Evolutionary conservation across 2,329 filamentous ascomycete species (phyloP), one percentile per base, ranked within the genome.

Genomic region (Curvularia sp.): DNA sequence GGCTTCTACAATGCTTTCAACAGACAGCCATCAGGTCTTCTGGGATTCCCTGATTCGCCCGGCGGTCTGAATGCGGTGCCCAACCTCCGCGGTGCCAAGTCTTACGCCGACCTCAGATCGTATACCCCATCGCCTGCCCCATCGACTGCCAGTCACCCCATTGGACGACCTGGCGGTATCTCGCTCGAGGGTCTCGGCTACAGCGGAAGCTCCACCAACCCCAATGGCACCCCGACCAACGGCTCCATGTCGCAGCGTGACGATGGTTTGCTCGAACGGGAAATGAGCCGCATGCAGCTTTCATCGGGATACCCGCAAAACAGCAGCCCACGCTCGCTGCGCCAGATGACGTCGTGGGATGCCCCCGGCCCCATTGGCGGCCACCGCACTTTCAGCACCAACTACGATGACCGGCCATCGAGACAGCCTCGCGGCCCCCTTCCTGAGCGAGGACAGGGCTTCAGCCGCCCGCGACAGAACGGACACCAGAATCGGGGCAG

Each of bases 81-180:
- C 74, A 94, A 94, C 71, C 86, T 99, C 35, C 89, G 95, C 43
- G 92, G 92, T 28, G 95, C 94, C 62, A 98, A 98, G 82, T 98
- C 94, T 50, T 97, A 97, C 75, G 95, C 94, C 35, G 95, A 99
- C 75, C 82, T 99, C 63, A 90, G 94, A 64, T 96, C 93, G 1
- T 97, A 96, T 79, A 97, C 93, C 15, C 94, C 94, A 10, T 98
- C 94, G 68, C 94, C 95, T 5, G 94, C 91, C 3, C 89, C 89
- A 7, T 97, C 95, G 12, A 92, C 92, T 18, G 92, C 92, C 5
- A 96, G 92, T 81, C 97, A 96, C 75, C 88, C 92, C 55, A 86
- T 87, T 63, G 85, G 88, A 54, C 81, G 85, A 46, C 84, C 87
- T 54, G 85, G 88, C 63, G 84, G 85, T 61, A 85, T 86, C 38